Conservation (phyloP, 768 basidiomycete genomes). For the Mycena latifolia region DNA sequence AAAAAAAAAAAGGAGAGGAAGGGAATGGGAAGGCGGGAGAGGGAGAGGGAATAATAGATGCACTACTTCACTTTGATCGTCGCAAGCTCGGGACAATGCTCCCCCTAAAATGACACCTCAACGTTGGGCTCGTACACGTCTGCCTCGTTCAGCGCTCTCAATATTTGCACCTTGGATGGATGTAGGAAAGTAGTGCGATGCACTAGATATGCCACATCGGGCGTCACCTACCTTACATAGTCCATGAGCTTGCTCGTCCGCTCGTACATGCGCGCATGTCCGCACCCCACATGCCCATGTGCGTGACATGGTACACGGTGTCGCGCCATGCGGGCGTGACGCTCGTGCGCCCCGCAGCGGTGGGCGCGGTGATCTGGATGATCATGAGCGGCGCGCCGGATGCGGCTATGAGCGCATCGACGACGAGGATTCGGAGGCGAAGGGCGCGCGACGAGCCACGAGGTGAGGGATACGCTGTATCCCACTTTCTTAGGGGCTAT, state of each 20-base stretch:
- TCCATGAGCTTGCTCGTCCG: constrained; percentile 54
- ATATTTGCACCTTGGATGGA: too few species aligned
- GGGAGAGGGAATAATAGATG: too few species aligned
- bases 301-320: constrained; percentile 58
- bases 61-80: constrained; percentile 62
- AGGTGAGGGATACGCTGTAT: constrained; percentile 54
- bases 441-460: constrained; percentile 58
- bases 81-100: constrained; percentile 54
- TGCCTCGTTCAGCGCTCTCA: constrained; percentile 60
- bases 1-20: not conserved
- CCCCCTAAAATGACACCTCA: constrained; percentile 61
- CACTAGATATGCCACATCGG: constrained; percentile 60
- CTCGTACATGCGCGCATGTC: constrained; percentile 51
- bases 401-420: constrained; percentile 46
- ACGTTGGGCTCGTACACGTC: constrained; percentile 62
- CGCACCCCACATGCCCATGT: constrained; percentile 54
- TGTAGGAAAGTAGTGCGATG: too few species aligned
- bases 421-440: constrained; percentile 49
- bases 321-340: constrained; percentile 58
- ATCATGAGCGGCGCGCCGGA: constrained; percentile 53
- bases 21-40: not conserved
- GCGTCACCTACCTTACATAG: constrained; percentile 55
- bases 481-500: constrained; percentile 49
- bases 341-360: constrained; percentile 45
- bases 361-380: constrained; percentile 55